Evolutionary conservation across 2,329 filamentous ascomycete genomes (phyloP), one percentile per base, ranked within the genome.

Genomic region (Colletotrichum orchidophilum): DNA sequence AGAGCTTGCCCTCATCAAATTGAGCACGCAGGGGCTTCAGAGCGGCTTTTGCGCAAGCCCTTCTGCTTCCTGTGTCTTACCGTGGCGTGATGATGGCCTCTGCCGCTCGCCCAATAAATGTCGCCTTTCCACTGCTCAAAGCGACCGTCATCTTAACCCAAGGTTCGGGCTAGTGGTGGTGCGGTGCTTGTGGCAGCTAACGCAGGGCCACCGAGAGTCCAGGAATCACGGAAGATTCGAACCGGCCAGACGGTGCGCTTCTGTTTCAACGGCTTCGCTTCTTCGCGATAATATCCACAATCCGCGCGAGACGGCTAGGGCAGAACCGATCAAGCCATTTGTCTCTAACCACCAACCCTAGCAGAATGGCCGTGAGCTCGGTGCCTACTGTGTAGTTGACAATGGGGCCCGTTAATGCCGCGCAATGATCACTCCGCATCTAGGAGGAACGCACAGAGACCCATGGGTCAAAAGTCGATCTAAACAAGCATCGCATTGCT

Each of bases 251-350:
- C 64, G 68, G 63, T 61, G 68, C 68, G 26, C 58, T 35, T 46
- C 58, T 63, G 39, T 71, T 68, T 68, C 52, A 63, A 71, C 68
- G 64, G 57, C 68, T 58, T 68, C 57, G 31, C 68, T 63, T 61
- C 31, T 26, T 62, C 29, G 50, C 49, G 31, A 27, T 42, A 24
- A 59, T 50, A 39, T 39, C 62, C 66, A 61, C 55, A n/a, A 54
- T n/a, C n/a, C 61, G 27, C 31, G 35, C 7, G 35, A n/a, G 27
- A 21, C 33, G 31, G 46, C 35, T 49, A 26, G 49, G 54, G 31
- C 54, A 18, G 54, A 58, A 12, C 24, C 35, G 21, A 39, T 58
- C 31, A 5, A 39, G 27, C 42, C 60, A 31, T 29, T 62, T 49
- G 12, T 46, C 59, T 63, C 31, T 27, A 66, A 24, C 3, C 35